phyloP scores from a whole-genome alignment of 1,139 yeast genomes.

The Suhomyces guaymorum region DNA sequence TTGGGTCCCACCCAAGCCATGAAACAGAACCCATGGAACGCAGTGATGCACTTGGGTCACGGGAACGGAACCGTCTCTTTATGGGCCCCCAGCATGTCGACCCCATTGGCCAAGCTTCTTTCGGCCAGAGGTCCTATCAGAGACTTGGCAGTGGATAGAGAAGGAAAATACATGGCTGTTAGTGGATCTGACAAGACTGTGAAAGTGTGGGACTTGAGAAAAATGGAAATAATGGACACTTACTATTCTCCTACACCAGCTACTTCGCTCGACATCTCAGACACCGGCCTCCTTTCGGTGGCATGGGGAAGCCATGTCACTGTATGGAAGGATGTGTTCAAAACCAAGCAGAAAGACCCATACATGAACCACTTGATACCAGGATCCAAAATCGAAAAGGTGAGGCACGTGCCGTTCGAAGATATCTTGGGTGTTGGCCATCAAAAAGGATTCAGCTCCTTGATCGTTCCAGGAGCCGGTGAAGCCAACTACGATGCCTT shows the following conservation, averaged over 20 bases:
- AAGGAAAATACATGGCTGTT: slow-evolving; percentile 92
- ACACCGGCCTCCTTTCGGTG: slow-evolving; percentile 80
- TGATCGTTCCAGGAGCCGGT: slow-evolving; percentile 95
- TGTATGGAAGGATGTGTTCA: slow-evolving; percentile 77
- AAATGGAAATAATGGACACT: slow-evolving; percentile 71
- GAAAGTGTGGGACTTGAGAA: slow-evolving; percentile 93
- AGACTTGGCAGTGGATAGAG: slow-evolving; percentile 83
- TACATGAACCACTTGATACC: slow-evolving; percentile 90
- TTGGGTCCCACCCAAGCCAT: slow-evolving; percentile 87
- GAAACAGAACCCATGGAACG: slow-evolving; percentile 95
- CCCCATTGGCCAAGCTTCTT: slow-evolving; percentile 82
- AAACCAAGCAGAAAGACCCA: slow-evolving; percentile 66
- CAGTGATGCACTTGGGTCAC: slow-evolving; percentile 92
- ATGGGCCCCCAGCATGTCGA: slow-evolving; percentile 90
- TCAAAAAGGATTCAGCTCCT: slow-evolving; percentile 68
- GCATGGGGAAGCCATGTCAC: slow-evolving; percentile 97
- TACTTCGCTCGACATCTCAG: slow-evolving; percentile 75
- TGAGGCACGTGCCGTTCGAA: slow-evolving; percentile 88
- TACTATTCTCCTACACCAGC: slow-evolving; percentile 88
- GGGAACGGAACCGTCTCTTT: slow-evolving; percentile 88
- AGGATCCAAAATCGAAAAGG: slow-evolving; percentile 67
- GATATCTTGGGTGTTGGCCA: slow-evolving; percentile 93
- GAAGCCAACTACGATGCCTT: slow-evolving; percentile 96
- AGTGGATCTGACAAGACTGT: slow-evolving; percentile 84
- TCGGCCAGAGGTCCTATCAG: slow-evolving; percentile 85